Conservation (phyloP, 306 rosid species). For the Vigna angularis region DNA sequence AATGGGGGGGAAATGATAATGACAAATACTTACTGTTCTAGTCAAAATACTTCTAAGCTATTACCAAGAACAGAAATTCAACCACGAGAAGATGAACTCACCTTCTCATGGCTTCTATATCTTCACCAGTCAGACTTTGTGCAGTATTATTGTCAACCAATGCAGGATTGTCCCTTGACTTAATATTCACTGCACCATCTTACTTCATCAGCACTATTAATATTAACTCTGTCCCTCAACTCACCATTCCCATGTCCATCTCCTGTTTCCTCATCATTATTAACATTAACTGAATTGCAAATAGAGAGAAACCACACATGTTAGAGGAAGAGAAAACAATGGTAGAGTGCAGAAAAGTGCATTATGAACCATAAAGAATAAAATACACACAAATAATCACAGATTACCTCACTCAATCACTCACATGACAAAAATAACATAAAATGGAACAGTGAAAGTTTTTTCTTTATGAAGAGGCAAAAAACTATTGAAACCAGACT, state of each 20-base stretch:
- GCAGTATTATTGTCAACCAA: constrained; percentile 84
- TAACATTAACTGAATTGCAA: constrained; percentile 45
- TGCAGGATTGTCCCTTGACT: constrained; percentile 71
- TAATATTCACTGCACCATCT: constrained; percentile 54
- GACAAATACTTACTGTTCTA: too few relatives aligned
- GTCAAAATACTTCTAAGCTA: background rate
- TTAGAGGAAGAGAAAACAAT: background rate
- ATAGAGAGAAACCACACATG: background rate
- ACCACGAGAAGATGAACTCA: constrained; percentile 38
- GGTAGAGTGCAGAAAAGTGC: background rate
- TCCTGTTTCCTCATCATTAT: constrained; percentile 49
- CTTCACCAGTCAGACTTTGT: constrained; percentile 85
- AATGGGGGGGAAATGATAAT: too few relatives aligned
- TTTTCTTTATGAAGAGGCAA: too few relatives aligned
- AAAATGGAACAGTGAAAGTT: too few relatives aligned
- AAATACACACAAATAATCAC: background rate
- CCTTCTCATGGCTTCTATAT: constrained; percentile 80
- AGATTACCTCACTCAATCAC: background rate
- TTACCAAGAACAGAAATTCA: background rate
- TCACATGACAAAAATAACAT: too few relatives aligned
- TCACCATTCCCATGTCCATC: constrained; percentile 54
- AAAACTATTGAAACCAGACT: too few relatives aligned
- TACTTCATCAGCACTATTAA: constrained; percentile 38
- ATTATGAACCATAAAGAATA: background rate
- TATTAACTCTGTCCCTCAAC: constrained; percentile 56